These are phyloP conservation scores for Bonnemaisonia californica DNA, from an alignment of 31 red algal genomes.

Conservation along the genomic window DNA sequence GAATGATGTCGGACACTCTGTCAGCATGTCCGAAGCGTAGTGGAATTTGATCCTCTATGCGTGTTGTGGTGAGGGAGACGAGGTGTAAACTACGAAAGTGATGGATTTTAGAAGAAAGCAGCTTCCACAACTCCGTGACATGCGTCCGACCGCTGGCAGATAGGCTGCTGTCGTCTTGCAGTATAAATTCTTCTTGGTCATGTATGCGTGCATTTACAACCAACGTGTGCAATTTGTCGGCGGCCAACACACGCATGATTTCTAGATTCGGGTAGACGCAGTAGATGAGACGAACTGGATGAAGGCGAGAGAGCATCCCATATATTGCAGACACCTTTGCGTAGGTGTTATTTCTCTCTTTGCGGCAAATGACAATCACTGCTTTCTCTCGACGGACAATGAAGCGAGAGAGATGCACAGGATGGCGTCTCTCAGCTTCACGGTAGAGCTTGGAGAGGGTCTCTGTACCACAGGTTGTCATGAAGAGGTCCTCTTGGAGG, in stretches of 20 bases:
- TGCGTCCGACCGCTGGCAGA: neutral
- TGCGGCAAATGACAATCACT: neutral
- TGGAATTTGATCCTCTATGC: neutral
- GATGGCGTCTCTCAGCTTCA: neutral
- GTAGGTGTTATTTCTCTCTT: neutral
- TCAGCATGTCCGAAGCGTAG: constrained; percentile 9
- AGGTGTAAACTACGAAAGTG: neutral
- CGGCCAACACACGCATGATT: neutral
- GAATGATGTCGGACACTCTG: constrained; percentile 1
- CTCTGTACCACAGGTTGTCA: neutral
- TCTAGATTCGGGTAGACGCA: neutral
- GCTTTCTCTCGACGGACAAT: neutral
- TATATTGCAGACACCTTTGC: neutral
- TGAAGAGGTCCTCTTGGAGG: neutral
- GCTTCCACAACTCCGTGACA: neutral
- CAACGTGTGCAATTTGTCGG: neutral
- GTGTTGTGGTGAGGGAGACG: neutral
- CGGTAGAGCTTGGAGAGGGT: neutral
- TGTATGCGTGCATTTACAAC: neutral
- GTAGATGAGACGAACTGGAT: neutral
- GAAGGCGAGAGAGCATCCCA: neutral
- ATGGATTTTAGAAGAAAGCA: neutral
- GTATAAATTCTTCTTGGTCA: neutral
- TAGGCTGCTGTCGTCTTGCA: neutral
- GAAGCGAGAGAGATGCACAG: constrained; percentile 4